Evolutionary conservation across 805 yeast species (phyloP).

Genomic region (Groenewaldozyma salmanticensis): DNA sequence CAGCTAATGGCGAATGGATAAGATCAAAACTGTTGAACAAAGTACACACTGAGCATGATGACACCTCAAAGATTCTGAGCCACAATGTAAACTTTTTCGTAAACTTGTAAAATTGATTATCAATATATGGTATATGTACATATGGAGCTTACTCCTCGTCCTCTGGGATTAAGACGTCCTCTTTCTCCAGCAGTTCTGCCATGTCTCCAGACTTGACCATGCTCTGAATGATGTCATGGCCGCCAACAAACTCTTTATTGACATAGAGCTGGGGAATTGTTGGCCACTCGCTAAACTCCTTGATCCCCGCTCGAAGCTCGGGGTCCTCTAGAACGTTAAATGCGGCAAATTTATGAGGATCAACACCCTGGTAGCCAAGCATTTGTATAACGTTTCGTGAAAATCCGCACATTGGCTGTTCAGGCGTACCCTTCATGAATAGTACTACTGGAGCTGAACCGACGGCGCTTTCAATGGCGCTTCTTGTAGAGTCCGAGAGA

Average conservation of each 20-base stretch:
- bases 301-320: constrained; percentile 89
- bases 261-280: constrained; percentile 96
- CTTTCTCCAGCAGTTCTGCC: constrained; percentile 69
- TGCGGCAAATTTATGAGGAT: constrained; percentile 93
- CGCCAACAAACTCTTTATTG: constrained; percentile 84
- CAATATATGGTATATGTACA: background rate
- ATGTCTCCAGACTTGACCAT: constrained; percentile 88
- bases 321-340: constrained; percentile 92
- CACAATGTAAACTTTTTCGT: too few species aligned
- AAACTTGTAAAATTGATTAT: background rate
- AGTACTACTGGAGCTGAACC: constrained; percentile 86
- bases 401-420: constrained; percentile 95
- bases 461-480: constrained; percentile 82
- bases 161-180: constrained; percentile 70
- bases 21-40: too few species aligned
- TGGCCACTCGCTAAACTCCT: constrained; percentile 96
- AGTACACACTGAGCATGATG: too few species aligned
- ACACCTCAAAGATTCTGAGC: too few species aligned
- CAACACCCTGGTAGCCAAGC: constrained; percentile 94
- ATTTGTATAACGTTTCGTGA: constrained; percentile 90
- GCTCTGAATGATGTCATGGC: constrained; percentile 87
- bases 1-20: background rate
- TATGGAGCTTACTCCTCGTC: constrained; percentile 29
- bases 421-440: constrained; percentile 98
- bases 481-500: constrained; percentile 66